Evolutionary conservation across 768 basidiomycete species (phyloP).

Genomic region (Trametes maxima): DNA sequence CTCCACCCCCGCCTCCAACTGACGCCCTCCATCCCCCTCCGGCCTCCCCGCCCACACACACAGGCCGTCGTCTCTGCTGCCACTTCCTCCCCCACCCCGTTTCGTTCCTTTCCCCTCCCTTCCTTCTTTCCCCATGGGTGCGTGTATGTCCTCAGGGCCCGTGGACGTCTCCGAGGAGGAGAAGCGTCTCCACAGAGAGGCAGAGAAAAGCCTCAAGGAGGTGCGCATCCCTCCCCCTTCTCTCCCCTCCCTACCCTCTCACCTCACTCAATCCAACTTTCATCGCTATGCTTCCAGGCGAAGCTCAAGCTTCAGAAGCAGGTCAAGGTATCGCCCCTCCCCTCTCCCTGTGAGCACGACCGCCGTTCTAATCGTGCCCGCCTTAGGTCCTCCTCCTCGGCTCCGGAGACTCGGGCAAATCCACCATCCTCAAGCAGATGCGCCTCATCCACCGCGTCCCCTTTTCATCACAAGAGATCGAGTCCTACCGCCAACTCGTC

Average conservation of each 20-base stretch:
- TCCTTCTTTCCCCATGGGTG: slow-evolving; percentile 54
- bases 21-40: slow-evolving; percentile 11
- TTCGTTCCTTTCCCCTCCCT: slow-evolving; percentile 17
- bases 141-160: slow-evolving; percentile 69
- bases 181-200: slow-evolving; percentile 63
- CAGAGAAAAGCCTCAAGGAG: slow-evolving; percentile 78
- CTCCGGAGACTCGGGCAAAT: slow-evolving; percentile 93
- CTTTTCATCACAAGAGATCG: slow-evolving; percentile 81
- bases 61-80: background rate
- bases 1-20: slow-evolving; percentile 4
- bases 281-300: slow-evolving; percentile 48
- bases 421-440: slow-evolving; percentile 98
- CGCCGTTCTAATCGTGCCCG: background rate
- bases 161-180: slow-evolving; percentile 72
- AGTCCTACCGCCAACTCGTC: slow-evolving; percentile 87
- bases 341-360: slow-evolving; percentile 57
- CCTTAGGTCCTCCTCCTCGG: slow-evolving; percentile 82
- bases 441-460: slow-evolving; percentile 88
- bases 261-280: slow-evolving; percentile 1
- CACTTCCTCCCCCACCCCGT: slow-evolving; percentile 4
- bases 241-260: background rate
- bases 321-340: slow-evolving; percentile 61
- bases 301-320: slow-evolving; percentile 70
- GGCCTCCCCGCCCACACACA: background rate
- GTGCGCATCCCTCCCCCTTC: slow-evolving; percentile 41